phyloP scores from a whole-genome alignment of 805 yeast species.

The Yarrowia deformans region DNA sequence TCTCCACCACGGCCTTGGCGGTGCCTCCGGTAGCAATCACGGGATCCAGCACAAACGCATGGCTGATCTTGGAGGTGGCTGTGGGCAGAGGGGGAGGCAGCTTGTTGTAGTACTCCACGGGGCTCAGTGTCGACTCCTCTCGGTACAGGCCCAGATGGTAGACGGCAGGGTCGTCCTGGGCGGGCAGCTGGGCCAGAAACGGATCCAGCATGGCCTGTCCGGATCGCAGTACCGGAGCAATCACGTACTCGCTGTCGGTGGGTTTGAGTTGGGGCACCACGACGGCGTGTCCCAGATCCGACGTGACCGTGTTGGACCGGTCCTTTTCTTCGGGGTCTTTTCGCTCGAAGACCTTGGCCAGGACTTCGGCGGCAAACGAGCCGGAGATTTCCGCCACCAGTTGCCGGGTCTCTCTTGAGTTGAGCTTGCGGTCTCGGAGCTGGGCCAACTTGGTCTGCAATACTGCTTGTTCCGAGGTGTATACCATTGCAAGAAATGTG shows the following conservation, averaged over 20 bases:
- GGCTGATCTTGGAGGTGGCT: slow-evolving; percentile 40
- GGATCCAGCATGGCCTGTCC: slow-evolving; percentile 50
- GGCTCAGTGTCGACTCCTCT: slow-evolving; percentile 47
- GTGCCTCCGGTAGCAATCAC: slow-evolving; percentile 53
- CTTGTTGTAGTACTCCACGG: slow-evolving; percentile 51
- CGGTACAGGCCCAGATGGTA: slow-evolving; percentile 50
- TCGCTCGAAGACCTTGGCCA: slow-evolving; percentile 41
- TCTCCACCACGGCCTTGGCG: slow-evolving; percentile 48
- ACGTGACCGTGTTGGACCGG: slow-evolving; percentile 33
- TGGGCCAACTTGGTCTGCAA: slow-evolving; percentile 46
- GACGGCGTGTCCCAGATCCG: slow-evolving; percentile 40
- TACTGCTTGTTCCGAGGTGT: slow-evolving; percentile 45
- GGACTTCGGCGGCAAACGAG: slow-evolving; percentile 47
- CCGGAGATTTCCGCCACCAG: slow-evolving; percentile 44
- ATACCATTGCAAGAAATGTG: slow-evolving; percentile 35
- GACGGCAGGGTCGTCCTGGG: slow-evolving; percentile 46
- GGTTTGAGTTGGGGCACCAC: slow-evolving; percentile 42
- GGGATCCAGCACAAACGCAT: slow-evolving; percentile 50
- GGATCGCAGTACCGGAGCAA: slow-evolving; percentile 50
- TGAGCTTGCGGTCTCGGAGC: slow-evolving; percentile 43
- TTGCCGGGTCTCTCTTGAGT: slow-evolving; percentile 43
- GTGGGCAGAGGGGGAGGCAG: slow-evolving; percentile 44
- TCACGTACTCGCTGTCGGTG: slow-evolving; percentile 41
- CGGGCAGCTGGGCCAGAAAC: slow-evolving; percentile 47
- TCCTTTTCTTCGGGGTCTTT: slow-evolving; percentile 10